Evolutionary conservation across 352 stramenopile species (phyloP).

Genomic region (Paralagenidium karlingii): DNA sequence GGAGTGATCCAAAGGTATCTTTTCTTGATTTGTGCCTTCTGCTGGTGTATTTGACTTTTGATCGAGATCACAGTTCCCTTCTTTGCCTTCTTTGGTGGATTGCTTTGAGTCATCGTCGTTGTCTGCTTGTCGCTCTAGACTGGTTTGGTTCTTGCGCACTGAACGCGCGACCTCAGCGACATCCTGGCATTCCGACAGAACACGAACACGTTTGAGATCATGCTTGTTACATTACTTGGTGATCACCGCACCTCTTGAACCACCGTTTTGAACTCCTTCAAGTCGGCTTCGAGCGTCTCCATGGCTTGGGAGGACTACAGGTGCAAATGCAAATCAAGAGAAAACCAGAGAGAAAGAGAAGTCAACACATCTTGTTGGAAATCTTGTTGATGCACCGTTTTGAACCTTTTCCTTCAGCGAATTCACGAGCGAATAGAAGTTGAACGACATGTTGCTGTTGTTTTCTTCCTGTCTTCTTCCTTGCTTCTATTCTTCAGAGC

Average conservation of each 20-base stretch:
- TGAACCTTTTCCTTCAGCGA: conserved; percentile 23
- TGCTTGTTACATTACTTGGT: not conserved
- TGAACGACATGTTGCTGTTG: conserved; percentile 24
- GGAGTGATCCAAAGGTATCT: too few relatives aligned
- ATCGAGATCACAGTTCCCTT: too few relatives aligned
- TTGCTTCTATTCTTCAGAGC: too few relatives aligned
- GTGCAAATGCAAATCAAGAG: not conserved
- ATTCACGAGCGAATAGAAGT: conserved; percentile 25
- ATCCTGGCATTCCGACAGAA: conserved; percentile 10
- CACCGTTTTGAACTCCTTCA: conserved; percentile 56
- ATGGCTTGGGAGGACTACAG: conserved; percentile 53
- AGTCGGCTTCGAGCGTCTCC: conserved; percentile 52
- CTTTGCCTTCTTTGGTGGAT: too few relatives aligned
- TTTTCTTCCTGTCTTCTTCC: too few relatives aligned
- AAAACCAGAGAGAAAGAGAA: too few relatives aligned
- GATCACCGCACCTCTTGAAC: conserved; percentile 29
- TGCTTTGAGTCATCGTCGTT: too few relatives aligned
- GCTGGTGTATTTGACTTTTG: too few relatives aligned
- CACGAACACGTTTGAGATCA: not conserved
- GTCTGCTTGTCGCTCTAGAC: conserved; percentile 42
- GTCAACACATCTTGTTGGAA: too few relatives aligned
- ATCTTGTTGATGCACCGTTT: too few relatives aligned
- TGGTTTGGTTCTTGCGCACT: conserved; percentile 31
- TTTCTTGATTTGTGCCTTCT: not conserved
- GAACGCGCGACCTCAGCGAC: conserved; percentile 43